Conservation (phyloP, 2,329 filamentous ascomycete genomes). For the Aspergillus eucalypticola region DNA sequence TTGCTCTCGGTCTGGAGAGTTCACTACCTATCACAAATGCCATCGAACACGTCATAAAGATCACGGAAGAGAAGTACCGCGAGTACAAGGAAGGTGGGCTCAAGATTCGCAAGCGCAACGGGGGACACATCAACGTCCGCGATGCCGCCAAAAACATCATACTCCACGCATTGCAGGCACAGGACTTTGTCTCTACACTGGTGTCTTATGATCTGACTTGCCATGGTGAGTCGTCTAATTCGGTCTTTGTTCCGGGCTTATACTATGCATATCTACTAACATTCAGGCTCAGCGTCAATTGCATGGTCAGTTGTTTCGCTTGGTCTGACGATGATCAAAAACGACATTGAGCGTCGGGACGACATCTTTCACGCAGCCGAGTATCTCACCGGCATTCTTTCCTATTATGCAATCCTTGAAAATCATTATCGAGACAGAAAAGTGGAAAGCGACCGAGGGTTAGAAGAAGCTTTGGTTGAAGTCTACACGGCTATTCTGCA, state of each 20-base stretch:
- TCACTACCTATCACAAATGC: background rate
- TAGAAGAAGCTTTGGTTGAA: conserved; percentile 1
- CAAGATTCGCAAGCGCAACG: conserved; percentile 1
- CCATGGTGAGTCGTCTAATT: background rate
- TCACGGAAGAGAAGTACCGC: conserved; percentile 1
- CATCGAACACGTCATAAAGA: background rate
- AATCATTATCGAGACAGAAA: background rate
- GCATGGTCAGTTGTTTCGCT: conserved; percentile 4
- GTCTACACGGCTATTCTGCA: conserved; percentile 7
- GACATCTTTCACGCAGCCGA: conserved; percentile 2
- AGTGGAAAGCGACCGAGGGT: background rate
- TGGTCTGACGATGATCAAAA: conserved; percentile 2
- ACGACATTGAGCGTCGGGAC: conserved; percentile 2
- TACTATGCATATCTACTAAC: background rate
- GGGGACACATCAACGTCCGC: conserved; percentile 1
- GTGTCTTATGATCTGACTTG: background rate
- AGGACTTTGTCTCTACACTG: background rate
- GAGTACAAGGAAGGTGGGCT: conserved; percentile 4
- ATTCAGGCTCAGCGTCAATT: background rate
- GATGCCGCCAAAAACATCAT: conserved; percentile 4
- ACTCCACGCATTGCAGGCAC: background rate
- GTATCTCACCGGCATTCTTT: background rate
- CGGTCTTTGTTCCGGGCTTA: background rate
- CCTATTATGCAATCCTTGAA: conserved; percentile 7
- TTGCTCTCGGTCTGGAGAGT: background rate